Evolutionary conservation across 352 stramenopile genomes (phyloP), one percentile per base, ranked within the genome.

Genomic region (Achlya hypogyna): DNA sequence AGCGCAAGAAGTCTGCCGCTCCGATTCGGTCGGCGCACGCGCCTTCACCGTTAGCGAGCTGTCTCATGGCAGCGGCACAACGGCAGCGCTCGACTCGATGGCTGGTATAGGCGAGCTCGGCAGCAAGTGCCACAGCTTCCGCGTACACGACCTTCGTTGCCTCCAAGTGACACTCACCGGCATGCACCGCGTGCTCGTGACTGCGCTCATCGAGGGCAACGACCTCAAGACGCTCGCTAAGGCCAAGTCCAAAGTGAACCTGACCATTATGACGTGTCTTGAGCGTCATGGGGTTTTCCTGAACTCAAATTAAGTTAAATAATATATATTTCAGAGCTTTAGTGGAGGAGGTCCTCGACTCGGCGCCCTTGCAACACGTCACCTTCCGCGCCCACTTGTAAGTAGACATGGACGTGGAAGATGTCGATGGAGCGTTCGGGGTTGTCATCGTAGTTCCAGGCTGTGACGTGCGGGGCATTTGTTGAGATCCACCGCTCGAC

Each of bases 381-480:
- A 25, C 73, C 63, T 49, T 70, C 72, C 12, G 78, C 71, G 8
- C 70, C 64, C 45, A 92, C 84, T 76, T 93, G 86, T 47, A 94
- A 78, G 73, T 93, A 94, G 69, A 94, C 86, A 74, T 94, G 86
- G n/a, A 94, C 86, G 69, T 94, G 86, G 75, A 93, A 94, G 69
- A 94, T 93, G 68, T 91, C 78, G 80, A 94, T 94, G 4, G 86
- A 94, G 28, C 86, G 82, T 69, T 94, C 84, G 51, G 84, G 81
- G 62, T 94, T 94, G 74, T 94, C 86, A 72, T 94, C 86, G 72
- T 94, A 94, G 74, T 94, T 94, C 86, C 86, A 94, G 23, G 72
- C 67, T 42, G 77, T 62, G 22, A 92, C 82, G 58, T 91, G 82
- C 6, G 82, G 81, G 16, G 86, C 86, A 51, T 94, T 93, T 20